Percentiles rank a stretch among this genome's conserved stretches.
Evolutionary conservation across 2,329 filamentous ascomycete species (phyloP).

Genomic region (Sphaerostilbella broomeana): DNA sequence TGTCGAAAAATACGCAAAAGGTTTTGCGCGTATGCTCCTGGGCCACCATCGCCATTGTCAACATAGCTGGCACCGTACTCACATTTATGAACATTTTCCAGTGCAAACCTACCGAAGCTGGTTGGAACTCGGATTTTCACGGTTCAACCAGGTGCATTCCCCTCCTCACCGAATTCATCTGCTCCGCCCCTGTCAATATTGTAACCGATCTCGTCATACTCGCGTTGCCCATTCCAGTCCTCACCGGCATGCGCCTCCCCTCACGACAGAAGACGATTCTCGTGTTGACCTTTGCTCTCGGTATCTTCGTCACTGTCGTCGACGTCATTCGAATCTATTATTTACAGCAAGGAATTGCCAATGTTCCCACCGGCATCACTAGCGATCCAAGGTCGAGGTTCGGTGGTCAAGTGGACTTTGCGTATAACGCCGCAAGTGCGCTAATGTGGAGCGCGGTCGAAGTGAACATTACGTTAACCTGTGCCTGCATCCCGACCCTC

Average conservation of each 20-base stretch:
- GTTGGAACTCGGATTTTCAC: constrained; percentile 45
- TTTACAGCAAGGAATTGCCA: constrained; percentile 63
- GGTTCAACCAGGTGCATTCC: constrained; percentile 44
- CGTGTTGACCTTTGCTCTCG: constrained; percentile 77
- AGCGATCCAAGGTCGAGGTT: constrained; percentile 39
- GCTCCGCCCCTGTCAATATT: constrained; percentile 83
- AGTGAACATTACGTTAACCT: constrained; percentile 84
- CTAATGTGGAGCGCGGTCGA: constrained; percentile 94
- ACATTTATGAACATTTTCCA: constrained; percentile 86
- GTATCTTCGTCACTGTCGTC: constrained; percentile 80
- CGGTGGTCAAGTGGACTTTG: constrained; percentile 47
- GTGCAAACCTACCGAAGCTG: constrained; percentile 67
- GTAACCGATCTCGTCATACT: constrained; percentile 85
- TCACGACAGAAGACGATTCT: constrained; percentile 82
- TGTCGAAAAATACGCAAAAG: constrained; percentile 70
- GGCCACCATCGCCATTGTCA: constrained; percentile 69
- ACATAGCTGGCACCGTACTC: constrained; percentile 67
- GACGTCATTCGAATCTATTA: constrained; percentile 89
- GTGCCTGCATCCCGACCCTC: constrained; percentile 84
- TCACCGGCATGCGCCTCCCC: constrained; percentile 80
- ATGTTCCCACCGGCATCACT: constrained; percentile 31
- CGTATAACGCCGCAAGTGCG: constrained; percentile 73
- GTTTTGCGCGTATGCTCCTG: constrained; percentile 79
- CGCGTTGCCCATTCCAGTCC: constrained; percentile 78
- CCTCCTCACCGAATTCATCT: constrained; percentile 56